Conservation (phyloP, 2,329 filamentous ascomycete species). For the Cyphellophora attinorum region DNA sequence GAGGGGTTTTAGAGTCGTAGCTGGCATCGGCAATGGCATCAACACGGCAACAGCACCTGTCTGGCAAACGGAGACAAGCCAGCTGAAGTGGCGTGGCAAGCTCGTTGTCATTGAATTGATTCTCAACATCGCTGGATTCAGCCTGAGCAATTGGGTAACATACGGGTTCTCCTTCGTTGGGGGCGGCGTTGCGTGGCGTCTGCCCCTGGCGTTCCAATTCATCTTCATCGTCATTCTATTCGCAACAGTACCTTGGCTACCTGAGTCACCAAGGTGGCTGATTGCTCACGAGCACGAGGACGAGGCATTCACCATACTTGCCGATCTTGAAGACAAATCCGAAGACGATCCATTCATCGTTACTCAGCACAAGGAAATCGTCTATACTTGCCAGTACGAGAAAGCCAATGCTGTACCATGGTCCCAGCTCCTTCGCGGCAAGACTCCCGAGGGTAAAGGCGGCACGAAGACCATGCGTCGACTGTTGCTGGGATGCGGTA, state of each 20-base stretch:
- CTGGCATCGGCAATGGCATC: conserved; percentile 42
- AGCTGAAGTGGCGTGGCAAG: conserved; percentile 34
- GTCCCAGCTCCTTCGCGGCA: conserved; percentile 39
- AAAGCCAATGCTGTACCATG: conserved; percentile 40
- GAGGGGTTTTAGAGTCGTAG: no score
- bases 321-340: conserved; percentile 37
- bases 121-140: conserved; percentile 42
- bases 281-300: conserved; percentile 33
- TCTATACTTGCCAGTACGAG: conserved; percentile 40
- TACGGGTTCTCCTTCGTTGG: conserved; percentile 39
- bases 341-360: conserved; percentile 36
- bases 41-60: conserved; percentile 42
- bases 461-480: conserved; percentile 42
- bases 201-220: conserved; percentile 40
- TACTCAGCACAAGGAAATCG: conserved; percentile 36
- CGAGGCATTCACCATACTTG: conserved; percentile 40
- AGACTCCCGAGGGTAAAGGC: conserved; percentile 29
- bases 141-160: conserved; percentile 42
- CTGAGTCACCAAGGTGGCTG: conserved; percentile 38
- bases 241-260: conserved; percentile 37
- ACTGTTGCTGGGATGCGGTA: conserved; percentile 43
- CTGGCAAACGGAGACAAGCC: conserved; percentile 43
- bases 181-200: conserved; percentile 34
- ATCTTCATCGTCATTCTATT: conserved; percentile 39
- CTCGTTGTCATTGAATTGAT: conserved; percentile 40